phyloP scores from a whole-genome alignment of 176 grass and related monocot species.

The Carex littledalei region DNA sequence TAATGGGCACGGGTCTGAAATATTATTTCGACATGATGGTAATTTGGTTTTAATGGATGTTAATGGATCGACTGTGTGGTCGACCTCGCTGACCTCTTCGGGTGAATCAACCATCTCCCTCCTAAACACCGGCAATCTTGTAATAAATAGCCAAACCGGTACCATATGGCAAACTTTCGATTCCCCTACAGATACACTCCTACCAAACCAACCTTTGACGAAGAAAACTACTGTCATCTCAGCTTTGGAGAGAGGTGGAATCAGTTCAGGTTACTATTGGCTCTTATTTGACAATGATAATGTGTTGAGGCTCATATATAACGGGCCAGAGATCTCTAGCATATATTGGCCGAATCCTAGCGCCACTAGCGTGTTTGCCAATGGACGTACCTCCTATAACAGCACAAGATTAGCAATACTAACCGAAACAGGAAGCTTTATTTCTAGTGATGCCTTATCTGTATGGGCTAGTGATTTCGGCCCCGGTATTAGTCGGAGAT shows the following conservation, averaged over 20 bases:
- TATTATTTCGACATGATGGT: constrained; percentile 39
- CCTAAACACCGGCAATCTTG: constrained; percentile 42
- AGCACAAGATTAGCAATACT: constrained; percentile 31
- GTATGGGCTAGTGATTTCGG: constrained; percentile 19
- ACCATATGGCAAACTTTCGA: constrained; percentile 46
- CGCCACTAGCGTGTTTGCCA: neutral
- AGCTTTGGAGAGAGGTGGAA: neutral
- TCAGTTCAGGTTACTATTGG: constrained; percentile 14
- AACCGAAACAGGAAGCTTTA: constrained; percentile 16
- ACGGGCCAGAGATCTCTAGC: constrained; percentile 34
- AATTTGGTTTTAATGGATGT: constrained; percentile 32
- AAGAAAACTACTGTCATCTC: neutral
- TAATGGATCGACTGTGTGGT: constrained; percentile 51
- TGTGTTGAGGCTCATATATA: constrained; percentile 36
- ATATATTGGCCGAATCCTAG: constrained; percentile 42
- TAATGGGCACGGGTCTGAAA: constrained; percentile 30
- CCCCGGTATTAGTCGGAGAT: constrained; percentile 2
- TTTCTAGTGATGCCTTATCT: constrained; percentile 24
- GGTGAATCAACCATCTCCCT: constrained; percentile 23
- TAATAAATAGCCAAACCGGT: constrained; percentile 22
- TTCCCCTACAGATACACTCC: constrained; percentile 43
- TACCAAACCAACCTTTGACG: constrained; percentile 17
- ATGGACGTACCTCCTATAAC: constrained; percentile 28
- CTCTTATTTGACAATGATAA: constrained; percentile 47
- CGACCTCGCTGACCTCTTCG: constrained; percentile 23